Evolutionary conservation across 345 rosid species (phyloP), one percentile per base, ranked within the genome.

Genomic region (Euphorbia pulcherrima): DNA sequence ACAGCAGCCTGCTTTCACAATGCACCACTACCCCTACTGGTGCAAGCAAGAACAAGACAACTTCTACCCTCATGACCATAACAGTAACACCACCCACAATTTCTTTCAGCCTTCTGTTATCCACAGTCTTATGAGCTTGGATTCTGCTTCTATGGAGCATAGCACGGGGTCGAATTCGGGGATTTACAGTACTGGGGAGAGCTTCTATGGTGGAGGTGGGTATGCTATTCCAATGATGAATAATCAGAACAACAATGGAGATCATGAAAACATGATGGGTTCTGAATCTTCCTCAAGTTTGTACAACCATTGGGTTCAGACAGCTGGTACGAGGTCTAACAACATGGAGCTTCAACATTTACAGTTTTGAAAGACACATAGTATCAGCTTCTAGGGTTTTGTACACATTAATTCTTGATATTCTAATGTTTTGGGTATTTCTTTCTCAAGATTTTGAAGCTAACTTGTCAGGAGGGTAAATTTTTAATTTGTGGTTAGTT

Each of bases 11-110:
- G 60, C 78, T 47, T 68, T 74, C 44, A 74, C 73, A 65, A 54
- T 73, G 79, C 80, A 77, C 40, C 37, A 33, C 37, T 71, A 76
- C 50, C 84, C 82, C 0, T 85, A 81, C 35, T 88, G 92, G 80
- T 86, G 86, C 83, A 88, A 86, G 79, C 92, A 88, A 65, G 97
- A 86, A 27, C 87, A 78, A 10, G 83, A 83, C 40, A 74, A 75
- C 57, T 86, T 73, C 37, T 79, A 72, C 59, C 53, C 60, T 48
- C 80, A 82, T 47, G 80, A 78, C 7, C 81, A 68, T 0, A 86
- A 84, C 41, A 14, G 74, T 26, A 82, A 84, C 27, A 76, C 40
- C 57, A 75, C 84, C 39, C 90, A 84, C 68, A 79, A 82, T 65
- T 84, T 86, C 75, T 77, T 86, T 29, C 87, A 82, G 69, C 79